Base-by-base conservation (phyloP, 2,329 filamentous ascomycete species). In the Fusarium metavorans region DNA sequence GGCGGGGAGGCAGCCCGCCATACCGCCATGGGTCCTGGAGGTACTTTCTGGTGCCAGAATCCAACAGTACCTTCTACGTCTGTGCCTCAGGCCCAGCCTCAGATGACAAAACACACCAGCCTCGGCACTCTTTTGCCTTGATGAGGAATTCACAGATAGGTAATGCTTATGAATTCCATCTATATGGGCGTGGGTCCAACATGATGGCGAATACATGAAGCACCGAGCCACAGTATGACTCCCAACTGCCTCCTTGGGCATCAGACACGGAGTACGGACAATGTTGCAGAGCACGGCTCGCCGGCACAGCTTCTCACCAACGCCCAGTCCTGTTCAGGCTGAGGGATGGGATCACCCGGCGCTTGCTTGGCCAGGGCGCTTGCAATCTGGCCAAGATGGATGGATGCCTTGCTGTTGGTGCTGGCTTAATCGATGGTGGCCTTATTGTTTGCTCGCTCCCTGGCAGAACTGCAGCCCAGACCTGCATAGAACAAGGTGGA, bases 321-420 rank as follows among this genome's bases (percentile, higher is more conserved):
- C 68, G 66, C 67, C 70, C 60, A 73, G 48, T 52, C 18, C 48
- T n/a, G 66, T 66, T 58, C 45, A 61, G 37, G 25, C 66, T 37
- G 67, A 57, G 52, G 52, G 52, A 57, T 34, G 67, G 58, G 52
- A 71, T 70, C 52, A 62, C 58, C 56, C 48, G 41, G 72, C 72
- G 72, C 72, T 75, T 74, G 52, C 52, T 59, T 59, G 68, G 67
- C 64, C 59, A 64, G 32, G 27, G 60, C 54, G 66, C 54, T 64
- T 72, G 56, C 48, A 32, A 54, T 54, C 48, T 32, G 48, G 60
- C 41, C 35, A 20, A 67, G 37, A 32, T 65, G 48, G 48, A 54
- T 54, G 54, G 50, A 43, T 48, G 45, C 50, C 34, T 35, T 37
- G 25, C 37, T 54, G 37, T 67, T 68, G 48, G 48, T 41, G 32